Evolutionary conservation across 2,329 filamentous ascomycete genomes (phyloP).

Genomic region (Niveomyces coronatus): DNA sequence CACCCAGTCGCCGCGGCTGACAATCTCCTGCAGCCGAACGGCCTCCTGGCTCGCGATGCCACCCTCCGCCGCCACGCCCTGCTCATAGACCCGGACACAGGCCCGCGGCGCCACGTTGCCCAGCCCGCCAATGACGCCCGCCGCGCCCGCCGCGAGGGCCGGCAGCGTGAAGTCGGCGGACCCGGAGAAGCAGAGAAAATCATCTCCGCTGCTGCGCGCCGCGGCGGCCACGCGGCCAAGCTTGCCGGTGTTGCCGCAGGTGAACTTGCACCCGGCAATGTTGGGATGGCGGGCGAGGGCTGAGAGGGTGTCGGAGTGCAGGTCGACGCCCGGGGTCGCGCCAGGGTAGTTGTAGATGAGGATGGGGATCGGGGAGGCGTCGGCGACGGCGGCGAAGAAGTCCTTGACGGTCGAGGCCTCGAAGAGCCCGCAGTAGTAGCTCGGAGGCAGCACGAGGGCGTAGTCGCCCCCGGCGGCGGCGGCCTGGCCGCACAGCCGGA

Average conservation of each 20-base stretch:
- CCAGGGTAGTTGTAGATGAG: constrained; percentile 62
- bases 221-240: constrained; percentile 52
- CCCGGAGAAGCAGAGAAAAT: constrained; percentile 62
- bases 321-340: constrained; percentile 52
- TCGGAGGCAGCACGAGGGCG: constrained; percentile 64
- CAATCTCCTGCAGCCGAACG: constrained; percentile 50
- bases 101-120: constrained; percentile 62
- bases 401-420: constrained; percentile 46
- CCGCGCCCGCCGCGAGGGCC: constrained; percentile 56
- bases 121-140: constrained; percentile 61
- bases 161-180: constrained; percentile 65
- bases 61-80: constrained; percentile 48
- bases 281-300: constrained; percentile 50
- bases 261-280: constrained; percentile 59
- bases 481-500: constrained; percentile 59
- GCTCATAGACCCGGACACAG: constrained; percentile 51
- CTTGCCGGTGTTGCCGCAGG: constrained; percentile 62
- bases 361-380: constrained; percentile 50
- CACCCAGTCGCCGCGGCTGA: constrained; percentile 62
- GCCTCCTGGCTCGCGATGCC: constrained; percentile 42
- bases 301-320: constrained; percentile 52
- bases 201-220: constrained; percentile 30
- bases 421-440: constrained; percentile 63
- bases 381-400: constrained; percentile 57
- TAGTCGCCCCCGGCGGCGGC: constrained; percentile 62